These are phyloP conservation scores for Moringa oleifera DNA, from an alignment of 345 rosid species.

Conservation along the genomic window DNA sequence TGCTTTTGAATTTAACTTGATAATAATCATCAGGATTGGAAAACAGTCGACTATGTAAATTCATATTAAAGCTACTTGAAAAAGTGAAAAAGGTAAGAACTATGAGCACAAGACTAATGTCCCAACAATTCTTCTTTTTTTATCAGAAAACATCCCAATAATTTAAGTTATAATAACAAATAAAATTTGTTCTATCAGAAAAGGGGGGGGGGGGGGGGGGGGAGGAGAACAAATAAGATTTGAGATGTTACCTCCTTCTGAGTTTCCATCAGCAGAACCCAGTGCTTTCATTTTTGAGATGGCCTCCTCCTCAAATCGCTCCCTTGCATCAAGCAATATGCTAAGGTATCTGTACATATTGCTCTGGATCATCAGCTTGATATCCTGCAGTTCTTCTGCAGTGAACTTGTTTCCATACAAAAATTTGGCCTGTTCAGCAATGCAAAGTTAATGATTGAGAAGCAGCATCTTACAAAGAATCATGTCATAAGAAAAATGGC, in stretches of 20 bases:
- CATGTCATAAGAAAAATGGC: background rate
- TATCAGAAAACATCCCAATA: too few species aligned
- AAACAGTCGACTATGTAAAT: too few species aligned
- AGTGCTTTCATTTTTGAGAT: constrained; percentile 37
- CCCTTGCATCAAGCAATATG: constrained; percentile 91
- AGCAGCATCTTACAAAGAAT: background rate
- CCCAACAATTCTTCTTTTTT: background rate
- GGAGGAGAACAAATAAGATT: background rate
- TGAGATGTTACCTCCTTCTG: constrained; percentile 40
- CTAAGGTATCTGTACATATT: constrained; percentile 92
- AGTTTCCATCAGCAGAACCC: constrained; percentile 36
- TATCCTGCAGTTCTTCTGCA: constrained; percentile 72
- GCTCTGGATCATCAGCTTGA: constrained; percentile 97
- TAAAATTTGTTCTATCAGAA: too few species aligned
- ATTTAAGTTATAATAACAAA: too few species aligned
- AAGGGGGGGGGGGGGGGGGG: too few species aligned
- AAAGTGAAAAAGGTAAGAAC: too few species aligned
- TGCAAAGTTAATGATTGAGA: constrained; percentile 10
- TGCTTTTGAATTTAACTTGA: too few species aligned
- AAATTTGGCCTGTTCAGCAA: constrained; percentile 73
- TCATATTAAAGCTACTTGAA: too few species aligned
- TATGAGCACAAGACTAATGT: background rate
- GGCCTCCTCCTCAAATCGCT: constrained; percentile 94
- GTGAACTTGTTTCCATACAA: constrained; percentile 84
- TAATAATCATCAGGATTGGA: too few species aligned